Conservation (phyloP, 225 moss, liverwort and hornwort species). For the Straminergon stramineum region DNA sequence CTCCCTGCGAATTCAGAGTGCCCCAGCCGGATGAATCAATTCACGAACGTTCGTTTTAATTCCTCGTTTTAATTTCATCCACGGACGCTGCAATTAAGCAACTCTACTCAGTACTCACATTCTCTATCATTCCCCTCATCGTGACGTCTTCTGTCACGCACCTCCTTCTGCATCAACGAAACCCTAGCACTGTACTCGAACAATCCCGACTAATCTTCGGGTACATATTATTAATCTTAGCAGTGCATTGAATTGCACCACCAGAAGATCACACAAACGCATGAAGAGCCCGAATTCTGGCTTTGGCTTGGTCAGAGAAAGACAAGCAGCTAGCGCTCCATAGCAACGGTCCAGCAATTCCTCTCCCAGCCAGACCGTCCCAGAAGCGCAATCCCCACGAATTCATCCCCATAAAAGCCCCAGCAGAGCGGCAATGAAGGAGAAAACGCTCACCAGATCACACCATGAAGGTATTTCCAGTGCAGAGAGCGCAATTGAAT, state of each 20-base stretch:
- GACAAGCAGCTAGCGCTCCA: not conserved
- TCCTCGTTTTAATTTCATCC: not conserved
- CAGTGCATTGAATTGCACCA: not conserved
- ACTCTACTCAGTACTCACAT: not conserved
- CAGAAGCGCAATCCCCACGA: not conserved
- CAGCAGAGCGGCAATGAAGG: not conserved
- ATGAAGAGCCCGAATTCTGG: not conserved
- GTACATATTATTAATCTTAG: not conserved
- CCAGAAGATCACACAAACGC: not conserved
- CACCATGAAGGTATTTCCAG: not conserved
- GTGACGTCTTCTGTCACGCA: not conserved
- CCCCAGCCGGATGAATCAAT: not conserved
- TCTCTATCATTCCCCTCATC: not conserved
- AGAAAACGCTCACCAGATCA: constrained; percentile 3
- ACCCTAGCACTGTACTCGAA: not conserved
- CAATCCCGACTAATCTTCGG: not conserved
- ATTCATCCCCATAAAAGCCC: not conserved
- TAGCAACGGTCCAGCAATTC: constrained; percentile 1
- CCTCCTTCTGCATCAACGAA: not conserved
- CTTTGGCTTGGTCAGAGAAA: not conserved
- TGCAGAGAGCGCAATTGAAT: not conserved
- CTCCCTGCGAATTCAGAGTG: not conserved
- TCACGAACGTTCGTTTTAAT: not conserved
- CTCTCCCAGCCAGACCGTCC: not conserved
- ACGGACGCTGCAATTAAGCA: not conserved